These are phyloP conservation scores for Ogataea angusta DNA, from an alignment of 805 yeast genomes.

Conservation along the genomic window DNA sequence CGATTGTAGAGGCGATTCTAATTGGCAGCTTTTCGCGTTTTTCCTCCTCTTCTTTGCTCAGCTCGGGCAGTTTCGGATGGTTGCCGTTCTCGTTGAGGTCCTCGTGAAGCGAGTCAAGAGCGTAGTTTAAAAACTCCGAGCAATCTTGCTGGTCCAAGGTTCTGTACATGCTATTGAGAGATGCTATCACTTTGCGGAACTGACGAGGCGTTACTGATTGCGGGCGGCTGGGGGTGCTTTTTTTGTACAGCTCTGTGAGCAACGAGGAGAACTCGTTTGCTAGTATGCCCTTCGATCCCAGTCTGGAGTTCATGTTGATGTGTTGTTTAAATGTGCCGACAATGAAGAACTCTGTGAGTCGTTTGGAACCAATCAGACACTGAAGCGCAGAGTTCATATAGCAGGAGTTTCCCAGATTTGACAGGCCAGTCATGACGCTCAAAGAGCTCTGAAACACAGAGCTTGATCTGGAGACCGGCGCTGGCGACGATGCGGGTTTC, in stretches of 20 bases:
- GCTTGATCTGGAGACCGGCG: slow-evolving; percentile 7
- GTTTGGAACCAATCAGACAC: slow-evolving; percentile 72
- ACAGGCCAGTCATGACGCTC: slow-evolving; percentile 63
- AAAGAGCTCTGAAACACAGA: slow-evolving; percentile 23
- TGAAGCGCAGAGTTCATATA: slow-evolving; percentile 91
- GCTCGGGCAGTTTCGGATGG: slow-evolving; percentile 51
- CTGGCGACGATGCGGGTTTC: slow-evolving; percentile 8
- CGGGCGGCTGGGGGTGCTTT: slow-evolving; percentile 25
- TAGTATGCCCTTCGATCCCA: slow-evolving; percentile 79
- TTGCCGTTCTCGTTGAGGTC: slow-evolving; percentile 70
- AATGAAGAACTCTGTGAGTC: slow-evolving; percentile 60
- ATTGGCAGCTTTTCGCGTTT: slow-evolving; percentile 70
- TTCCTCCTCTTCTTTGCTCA: slow-evolving; percentile 69
- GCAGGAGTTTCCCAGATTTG: slow-evolving; percentile 86
- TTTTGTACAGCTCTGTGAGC: slow-evolving; percentile 49
- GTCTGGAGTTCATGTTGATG: slow-evolving; percentile 65
- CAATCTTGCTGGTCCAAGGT: slow-evolving; percentile 81
- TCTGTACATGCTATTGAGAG: slow-evolving; percentile 60
- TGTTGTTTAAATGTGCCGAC: slow-evolving; percentile 58
- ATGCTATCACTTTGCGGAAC: slow-evolving; percentile 67
- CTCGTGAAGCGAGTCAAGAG: slow-evolving; percentile 77
- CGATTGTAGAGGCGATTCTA: slow-evolving; percentile 79
- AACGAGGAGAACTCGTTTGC: slow-evolving; percentile 67
- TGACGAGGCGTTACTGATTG: slow-evolving; percentile 53
- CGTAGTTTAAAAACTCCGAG: slow-evolving; percentile 72